Conservation (phyloP, 306 rosid species). For the Prinsepia uniflora region DNA sequence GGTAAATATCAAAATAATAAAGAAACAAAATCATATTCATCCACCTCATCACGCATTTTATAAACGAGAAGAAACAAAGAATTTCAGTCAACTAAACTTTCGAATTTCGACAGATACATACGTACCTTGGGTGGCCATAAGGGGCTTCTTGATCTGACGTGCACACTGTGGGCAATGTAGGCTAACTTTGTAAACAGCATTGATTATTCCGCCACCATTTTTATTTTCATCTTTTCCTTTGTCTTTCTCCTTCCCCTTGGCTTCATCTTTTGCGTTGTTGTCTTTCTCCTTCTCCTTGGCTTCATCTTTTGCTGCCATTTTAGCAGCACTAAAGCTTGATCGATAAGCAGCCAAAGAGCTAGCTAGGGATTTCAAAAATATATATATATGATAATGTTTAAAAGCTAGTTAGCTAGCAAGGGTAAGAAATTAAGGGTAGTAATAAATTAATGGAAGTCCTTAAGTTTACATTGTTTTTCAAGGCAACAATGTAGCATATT, state of each 20-base stretch:
- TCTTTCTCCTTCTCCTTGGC: conserved; percentile 24
- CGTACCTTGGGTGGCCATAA: conserved; percentile 53
- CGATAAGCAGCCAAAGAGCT: background rate
- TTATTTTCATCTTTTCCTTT: conserved; percentile 8
- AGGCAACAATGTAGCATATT: background rate
- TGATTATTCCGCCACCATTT: conserved; percentile 44
- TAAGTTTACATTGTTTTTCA: background rate
- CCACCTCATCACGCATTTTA: too few species aligned
- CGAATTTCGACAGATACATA: background rate
- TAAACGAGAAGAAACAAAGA: too few species aligned
- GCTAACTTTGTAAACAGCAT: conserved; percentile 66
- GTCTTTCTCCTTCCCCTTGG: conserved; percentile 23
- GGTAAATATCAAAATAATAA: background rate
- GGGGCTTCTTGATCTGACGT: conserved; percentile 65
- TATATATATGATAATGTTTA: background rate
- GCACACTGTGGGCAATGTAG: conserved; percentile 80
- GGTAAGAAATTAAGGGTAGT: background rate
- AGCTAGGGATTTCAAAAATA: background rate
- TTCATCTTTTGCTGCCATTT: conserved; percentile 46
- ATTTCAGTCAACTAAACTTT: too few species aligned
- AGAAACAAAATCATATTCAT: background rate
- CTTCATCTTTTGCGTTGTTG: conserved; percentile 1
- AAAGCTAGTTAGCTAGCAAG: background rate
- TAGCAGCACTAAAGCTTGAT: background rate
- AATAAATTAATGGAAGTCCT: background rate